Base-by-base conservation (phyloP, 192 early-diverging fungal genomes). In the Coemansia sp. region DNA sequence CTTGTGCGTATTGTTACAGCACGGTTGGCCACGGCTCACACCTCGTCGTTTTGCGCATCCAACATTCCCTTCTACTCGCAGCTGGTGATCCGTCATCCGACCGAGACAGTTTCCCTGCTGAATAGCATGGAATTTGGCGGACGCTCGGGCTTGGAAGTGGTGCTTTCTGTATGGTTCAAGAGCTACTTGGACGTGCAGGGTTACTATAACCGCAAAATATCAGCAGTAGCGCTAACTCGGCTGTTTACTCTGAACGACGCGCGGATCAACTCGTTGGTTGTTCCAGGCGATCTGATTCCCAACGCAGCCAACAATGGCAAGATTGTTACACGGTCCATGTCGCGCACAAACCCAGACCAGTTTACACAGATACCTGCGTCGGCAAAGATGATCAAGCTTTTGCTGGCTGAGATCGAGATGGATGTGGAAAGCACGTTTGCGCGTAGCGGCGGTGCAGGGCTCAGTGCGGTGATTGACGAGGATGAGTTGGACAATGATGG, bases 21-120 rank as follows among this genome's bases (percentile, higher is more conserved):
- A n/a, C 84, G 91, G 12, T 70, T 98, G 24, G 83, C 82, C 5
- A 84, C 83, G 1, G 89, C 96, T 4, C 83, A 83, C 68, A 90
- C 86, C 6, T 79, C 94, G 0, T 84, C 89, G 9, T 94, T 96
- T 40, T 89, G 90, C 64, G 87, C 92, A 74, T 91, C 93, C 20
- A 78, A 96, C 18, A 75, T 97, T 8, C 82, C 91, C 59, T 86
- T 95, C 8, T 94, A 96, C 76, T 91, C 90, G 37, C 93, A 97
- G 60, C 82, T 97, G 49, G 83, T 93, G 46, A 63, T 84, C 26
- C 83, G 67, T 23, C 88, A 94, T 40, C 74, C 85, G 34, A 77
- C 84, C 23, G 89, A 87, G 14, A 85, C 93, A 0, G 72, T 93
- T 55, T 79, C 90, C 25, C 90, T 95, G 73, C 82, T 98, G 54